Evolutionary conservation across 257 asterid species (phyloP).

Genomic region (Fraxinus quadrangulata): DNA sequence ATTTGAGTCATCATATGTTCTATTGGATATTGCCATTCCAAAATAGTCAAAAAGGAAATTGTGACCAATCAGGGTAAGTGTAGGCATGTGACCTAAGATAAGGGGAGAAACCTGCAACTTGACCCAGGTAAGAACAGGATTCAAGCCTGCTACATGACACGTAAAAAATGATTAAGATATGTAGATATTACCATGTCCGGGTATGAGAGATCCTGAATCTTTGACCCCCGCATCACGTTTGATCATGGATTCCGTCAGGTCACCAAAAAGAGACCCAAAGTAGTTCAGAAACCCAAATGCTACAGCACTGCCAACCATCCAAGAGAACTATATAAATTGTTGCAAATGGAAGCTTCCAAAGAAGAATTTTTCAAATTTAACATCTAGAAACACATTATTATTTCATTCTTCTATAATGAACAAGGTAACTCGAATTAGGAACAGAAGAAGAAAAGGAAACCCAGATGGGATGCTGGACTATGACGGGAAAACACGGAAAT

Average conservation of each 20-base stretch:
- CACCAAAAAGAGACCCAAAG: slow-evolving; percentile 94
- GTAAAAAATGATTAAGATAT: background rate
- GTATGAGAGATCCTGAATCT: slow-evolving; percentile 97
- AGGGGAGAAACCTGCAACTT: background rate
- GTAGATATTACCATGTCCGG: slow-evolving; percentile 85
- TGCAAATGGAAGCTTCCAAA: slow-evolving; percentile 2
- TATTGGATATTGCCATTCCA: background rate
- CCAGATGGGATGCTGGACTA: background rate
- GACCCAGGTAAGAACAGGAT: background rate
- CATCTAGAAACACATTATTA: slow-evolving; percentile 8
- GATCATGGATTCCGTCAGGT: slow-evolving; percentile 92
- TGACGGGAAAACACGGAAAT: background rate
- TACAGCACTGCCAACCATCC: slow-evolving; percentile 57
- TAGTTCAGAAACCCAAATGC: slow-evolving; percentile 83
- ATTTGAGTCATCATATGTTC: background rate
- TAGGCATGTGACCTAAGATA: background rate
- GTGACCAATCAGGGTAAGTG: background rate
- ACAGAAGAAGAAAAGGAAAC: background rate
- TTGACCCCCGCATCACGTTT: slow-evolving; percentile 99
- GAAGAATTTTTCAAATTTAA: slow-evolving; percentile 15
- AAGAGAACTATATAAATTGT: slow-evolving; percentile 18
- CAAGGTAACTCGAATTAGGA: background rate
- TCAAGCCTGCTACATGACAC: background rate
- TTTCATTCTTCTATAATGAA: background rate
- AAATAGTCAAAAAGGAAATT: background rate